Evolutionary conservation across 108 stramenopile genomes (phyloP).

Genomic region (Nannochloropsis granulata): DNA sequence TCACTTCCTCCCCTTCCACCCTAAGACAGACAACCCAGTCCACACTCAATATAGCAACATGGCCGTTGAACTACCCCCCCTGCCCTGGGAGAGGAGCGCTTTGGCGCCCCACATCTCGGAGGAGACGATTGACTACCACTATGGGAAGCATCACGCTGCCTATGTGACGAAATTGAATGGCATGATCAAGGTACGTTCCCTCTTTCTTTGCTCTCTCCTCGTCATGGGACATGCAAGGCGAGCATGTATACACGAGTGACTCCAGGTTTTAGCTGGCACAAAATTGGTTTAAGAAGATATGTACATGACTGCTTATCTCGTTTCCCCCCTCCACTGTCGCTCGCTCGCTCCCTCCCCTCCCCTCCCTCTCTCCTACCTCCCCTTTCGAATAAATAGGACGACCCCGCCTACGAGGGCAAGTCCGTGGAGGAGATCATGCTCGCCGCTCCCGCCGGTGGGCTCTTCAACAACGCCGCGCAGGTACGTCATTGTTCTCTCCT

Average conservation of each 20-base stretch:
- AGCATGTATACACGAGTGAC: too few species aligned
- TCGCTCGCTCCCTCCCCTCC: background rate
- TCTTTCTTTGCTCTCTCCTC: background rate
- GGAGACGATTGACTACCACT: slow-evolving; percentile 39
- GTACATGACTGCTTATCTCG: too few species aligned
- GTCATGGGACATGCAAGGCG: too few species aligned
- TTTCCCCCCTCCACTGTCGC: too few species aligned
- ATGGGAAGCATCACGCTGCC: slow-evolving; percentile 35
- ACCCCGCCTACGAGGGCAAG: background rate
- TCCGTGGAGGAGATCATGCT: slow-evolving; percentile 31
- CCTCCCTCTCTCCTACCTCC: background rate
- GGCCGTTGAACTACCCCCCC: slow-evolving; percentile 13
- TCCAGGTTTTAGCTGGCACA: too few species aligned
- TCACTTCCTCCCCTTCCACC: too few species aligned
- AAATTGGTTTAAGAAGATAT: too few species aligned
- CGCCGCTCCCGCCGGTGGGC: slow-evolving; percentile 7
- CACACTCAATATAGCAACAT: background rate
- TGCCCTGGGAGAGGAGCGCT: slow-evolving; percentile 17
- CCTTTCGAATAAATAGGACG: background rate
- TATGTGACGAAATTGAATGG: slow-evolving; percentile 12
- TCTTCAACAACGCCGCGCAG: slow-evolving; percentile 38
- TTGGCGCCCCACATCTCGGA: slow-evolving; percentile 27
- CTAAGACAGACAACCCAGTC: too few species aligned
- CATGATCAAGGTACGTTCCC: background rate
- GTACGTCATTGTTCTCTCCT: background rate